Percentiles rank a stretch among this genome's conserved stretches.
phyloP scores from a whole-genome alignment of 495 filamentous ascomycete genomes.

The Aspergillus campestris region DNA sequence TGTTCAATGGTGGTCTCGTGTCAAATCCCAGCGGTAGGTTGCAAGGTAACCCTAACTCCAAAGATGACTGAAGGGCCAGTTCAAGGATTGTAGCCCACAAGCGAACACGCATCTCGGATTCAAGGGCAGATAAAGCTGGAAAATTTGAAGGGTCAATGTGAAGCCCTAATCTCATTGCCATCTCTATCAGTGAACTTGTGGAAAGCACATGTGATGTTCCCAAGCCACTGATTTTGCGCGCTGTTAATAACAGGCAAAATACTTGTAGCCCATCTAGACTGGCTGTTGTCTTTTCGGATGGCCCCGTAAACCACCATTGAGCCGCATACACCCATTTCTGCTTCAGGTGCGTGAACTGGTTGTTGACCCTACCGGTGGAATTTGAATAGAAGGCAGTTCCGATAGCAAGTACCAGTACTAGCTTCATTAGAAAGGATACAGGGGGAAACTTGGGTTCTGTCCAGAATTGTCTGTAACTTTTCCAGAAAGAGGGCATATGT shows the following conservation, averaged over 20 bases:
- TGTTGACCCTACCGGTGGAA: neutral
- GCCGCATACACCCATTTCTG: constrained; percentile 42
- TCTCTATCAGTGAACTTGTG: constrained; percentile 37
- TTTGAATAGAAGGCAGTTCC: constrained; percentile 20
- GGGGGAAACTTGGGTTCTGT: constrained; percentile 19
- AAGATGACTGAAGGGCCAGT: constrained; percentile 31
- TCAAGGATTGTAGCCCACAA: constrained; percentile 54
- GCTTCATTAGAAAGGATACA: constrained; percentile 13
- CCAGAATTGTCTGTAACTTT: constrained; percentile 35
- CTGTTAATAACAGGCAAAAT: constrained; percentile 40
- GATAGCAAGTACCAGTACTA: constrained; percentile 17
- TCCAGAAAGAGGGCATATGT: constrained; percentile 39
- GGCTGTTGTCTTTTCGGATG: constrained; percentile 36
- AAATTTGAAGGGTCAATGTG: constrained; percentile 47
- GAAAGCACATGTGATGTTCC: constrained; percentile 42
- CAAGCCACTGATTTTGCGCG: constrained; percentile 39
- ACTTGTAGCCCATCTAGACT: constrained; percentile 39
- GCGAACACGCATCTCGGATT: constrained; percentile 44
- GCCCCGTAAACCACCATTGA: constrained; percentile 45
- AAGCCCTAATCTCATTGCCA: constrained; percentile 43
- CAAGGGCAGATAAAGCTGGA: constrained; percentile 32
- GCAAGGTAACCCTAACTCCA: constrained; percentile 37
- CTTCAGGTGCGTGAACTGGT: constrained; percentile 1
- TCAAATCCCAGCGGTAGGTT: constrained; percentile 40
- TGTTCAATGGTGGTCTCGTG: constrained; percentile 36